Evolutionary conservation across 2,329 filamentous ascomycete species (phyloP).

Genomic region (Tolypocladium album): DNA sequence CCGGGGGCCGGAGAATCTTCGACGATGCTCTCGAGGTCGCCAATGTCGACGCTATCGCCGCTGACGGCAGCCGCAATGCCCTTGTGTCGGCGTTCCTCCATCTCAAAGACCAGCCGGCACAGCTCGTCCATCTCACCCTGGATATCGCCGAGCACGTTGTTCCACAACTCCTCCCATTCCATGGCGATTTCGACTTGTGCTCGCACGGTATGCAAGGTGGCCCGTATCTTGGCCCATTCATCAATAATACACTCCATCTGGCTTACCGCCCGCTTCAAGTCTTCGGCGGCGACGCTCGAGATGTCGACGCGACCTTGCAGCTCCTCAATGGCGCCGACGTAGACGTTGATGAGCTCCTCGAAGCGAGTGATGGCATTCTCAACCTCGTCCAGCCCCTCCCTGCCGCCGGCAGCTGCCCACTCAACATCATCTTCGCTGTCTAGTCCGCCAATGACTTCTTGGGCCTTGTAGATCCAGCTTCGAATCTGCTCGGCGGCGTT

Average conservation of each 20-base stretch:
- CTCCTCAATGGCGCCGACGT: constrained; percentile 87
- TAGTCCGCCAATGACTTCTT: constrained; percentile 76
- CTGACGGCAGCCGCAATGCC: constrained; percentile 52
- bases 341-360: constrained; percentile 82
- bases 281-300: constrained; percentile 53
- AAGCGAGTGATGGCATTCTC: constrained; percentile 72
- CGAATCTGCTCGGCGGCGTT: constrained; percentile 87
- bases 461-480: constrained; percentile 87
- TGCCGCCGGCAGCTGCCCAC: constrained; percentile 84
- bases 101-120: constrained; percentile 79
- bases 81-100: constrained; percentile 90
- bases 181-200: constrained; percentile 91
- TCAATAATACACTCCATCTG: constrained; percentile 83
- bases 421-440: constrained; percentile 96
- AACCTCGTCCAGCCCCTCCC: constrained; percentile 66
- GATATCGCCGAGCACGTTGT: constrained; percentile 84
- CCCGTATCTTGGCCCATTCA: constrained; percentile 77
- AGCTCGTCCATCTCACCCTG: constrained; percentile 76
- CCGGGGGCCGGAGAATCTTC: constrained; percentile 63
- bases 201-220: constrained; percentile 68
- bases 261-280: constrained; percentile 63
- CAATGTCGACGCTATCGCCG: constrained; percentile 66
- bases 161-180: constrained; percentile 99
- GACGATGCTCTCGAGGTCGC: constrained; percentile 84
- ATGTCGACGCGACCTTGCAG: constrained; percentile 75